Evolutionary conservation across 257 asterid genomes (phyloP).

Genomic region (Verbascum thapsus): DNA sequence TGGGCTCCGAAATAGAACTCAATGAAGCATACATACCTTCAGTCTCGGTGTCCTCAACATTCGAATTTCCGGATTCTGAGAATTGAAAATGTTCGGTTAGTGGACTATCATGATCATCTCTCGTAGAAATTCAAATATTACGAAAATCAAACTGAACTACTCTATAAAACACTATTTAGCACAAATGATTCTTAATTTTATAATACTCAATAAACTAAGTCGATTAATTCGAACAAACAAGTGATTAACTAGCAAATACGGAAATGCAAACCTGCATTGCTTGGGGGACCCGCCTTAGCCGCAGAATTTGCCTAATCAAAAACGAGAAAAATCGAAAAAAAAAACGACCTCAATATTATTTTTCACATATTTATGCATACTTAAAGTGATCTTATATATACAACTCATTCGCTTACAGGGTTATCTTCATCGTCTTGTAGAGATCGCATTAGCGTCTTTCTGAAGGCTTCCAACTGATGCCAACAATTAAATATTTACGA

Average conservation of each 20-base stretch:
- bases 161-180: background rate
- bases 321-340: slow-evolving; percentile 14
- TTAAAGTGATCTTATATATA: background rate
- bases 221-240: background rate
- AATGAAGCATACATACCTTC: slow-evolving; percentile 51
- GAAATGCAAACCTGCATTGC: slow-evolving; percentile 51
- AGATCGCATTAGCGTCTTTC: slow-evolving; percentile 87
- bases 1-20: too few species aligned
- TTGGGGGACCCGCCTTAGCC: slow-evolving; percentile 36
- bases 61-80: slow-evolving; percentile 53
- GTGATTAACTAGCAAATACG: too few species aligned
- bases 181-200: background rate
- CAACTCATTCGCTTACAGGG: slow-evolving; percentile 50
- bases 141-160: slow-evolving; percentile 22
- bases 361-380: background rate
- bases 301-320: slow-evolving; percentile 52
- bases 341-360: background rate
- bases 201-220: background rate
- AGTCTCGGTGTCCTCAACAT: slow-evolving; percentile 54
- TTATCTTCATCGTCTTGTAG: slow-evolving; percentile 82
- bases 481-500: too few species aligned
- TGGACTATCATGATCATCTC: slow-evolving; percentile 51
- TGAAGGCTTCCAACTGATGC: slow-evolving; percentile 85
- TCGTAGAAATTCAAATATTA: slow-evolving; percentile 40
- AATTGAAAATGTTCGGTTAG: slow-evolving; percentile 48